These are phyloP conservation scores for Verbascum thapsus DNA, from an alignment of 257 asterid species.

Conservation along the genomic window DNA sequence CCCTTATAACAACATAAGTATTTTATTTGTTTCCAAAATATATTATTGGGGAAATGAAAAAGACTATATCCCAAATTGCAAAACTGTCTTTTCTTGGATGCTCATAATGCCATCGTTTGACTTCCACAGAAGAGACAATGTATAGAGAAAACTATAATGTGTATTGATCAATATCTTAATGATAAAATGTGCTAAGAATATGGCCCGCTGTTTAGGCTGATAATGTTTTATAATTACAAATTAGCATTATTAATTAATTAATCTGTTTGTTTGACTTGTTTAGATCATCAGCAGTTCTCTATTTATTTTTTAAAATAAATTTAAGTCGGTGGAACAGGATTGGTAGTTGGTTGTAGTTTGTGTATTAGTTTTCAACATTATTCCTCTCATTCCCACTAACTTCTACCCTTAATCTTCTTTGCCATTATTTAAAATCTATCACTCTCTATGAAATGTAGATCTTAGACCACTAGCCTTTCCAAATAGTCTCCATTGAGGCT, in stretches of 20 bases:
- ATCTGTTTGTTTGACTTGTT: constrained; percentile 30
- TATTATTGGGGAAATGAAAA: too few relatives aligned
- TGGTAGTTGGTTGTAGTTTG: constrained; percentile 16
- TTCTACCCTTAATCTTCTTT: constrained; percentile 2
- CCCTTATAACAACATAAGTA: too few relatives aligned
- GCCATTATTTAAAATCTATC: background rate
- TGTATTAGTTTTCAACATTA: constrained; percentile 15
- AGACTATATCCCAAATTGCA: too few relatives aligned
- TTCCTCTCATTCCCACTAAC: constrained; percentile 24
- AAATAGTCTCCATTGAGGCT: background rate
- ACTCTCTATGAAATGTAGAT: background rate
- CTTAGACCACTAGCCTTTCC: too few relatives aligned
- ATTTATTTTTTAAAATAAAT: background rate
- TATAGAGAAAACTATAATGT: background rate
- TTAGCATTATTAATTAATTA: constrained; percentile 21
- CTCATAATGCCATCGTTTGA: constrained; percentile 31
- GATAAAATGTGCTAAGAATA: constrained; percentile 2
- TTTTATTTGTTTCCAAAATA: too few relatives aligned
- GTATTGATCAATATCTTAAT: constrained; percentile 7
- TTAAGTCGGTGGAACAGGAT: constrained; percentile 21
- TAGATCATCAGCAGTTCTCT: constrained; percentile 22
- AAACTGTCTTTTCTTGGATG: constrained; percentile 11
- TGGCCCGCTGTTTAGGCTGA: constrained; percentile 17
- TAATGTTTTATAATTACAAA: background rate
- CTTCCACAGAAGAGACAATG: constrained; percentile 22